Percentiles rank a stretch among this genome's conserved stretches.
These are phyloP conservation scores for Rhazya stricta DNA, from an alignment of 257 asterid genomes.

Conservation along the genomic window DNA sequence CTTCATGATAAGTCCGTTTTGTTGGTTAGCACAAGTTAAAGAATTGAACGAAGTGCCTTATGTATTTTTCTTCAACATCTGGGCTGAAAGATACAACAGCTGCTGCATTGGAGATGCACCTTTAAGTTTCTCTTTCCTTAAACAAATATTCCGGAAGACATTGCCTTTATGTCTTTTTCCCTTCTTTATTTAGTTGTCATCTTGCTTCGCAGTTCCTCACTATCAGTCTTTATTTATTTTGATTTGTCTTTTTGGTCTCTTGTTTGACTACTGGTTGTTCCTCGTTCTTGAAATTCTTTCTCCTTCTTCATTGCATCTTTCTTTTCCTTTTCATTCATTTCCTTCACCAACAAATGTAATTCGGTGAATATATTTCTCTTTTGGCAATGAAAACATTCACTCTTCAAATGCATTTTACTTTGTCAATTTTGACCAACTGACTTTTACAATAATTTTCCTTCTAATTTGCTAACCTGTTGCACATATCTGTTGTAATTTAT, in stretches of 20 bases:
- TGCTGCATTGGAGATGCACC: not conserved
- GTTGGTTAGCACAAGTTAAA: not conserved
- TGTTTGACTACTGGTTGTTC: not conserved
- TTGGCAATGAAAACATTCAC: not conserved
- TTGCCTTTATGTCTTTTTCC: too few species aligned
- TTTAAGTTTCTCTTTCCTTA: not conserved
- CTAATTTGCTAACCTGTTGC: not conserved
- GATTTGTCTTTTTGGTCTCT: slow-evolving; percentile 2
- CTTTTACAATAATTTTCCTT: not conserved
- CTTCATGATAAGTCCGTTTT: not conserved
- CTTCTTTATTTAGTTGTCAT: not conserved
- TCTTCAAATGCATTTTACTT: not conserved
- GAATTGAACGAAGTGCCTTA: not conserved
- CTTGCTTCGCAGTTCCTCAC: slow-evolving; percentile 3
- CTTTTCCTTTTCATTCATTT: not conserved
- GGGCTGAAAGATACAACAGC: not conserved
- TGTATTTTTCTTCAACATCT: not conserved
- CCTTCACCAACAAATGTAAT: not conserved
- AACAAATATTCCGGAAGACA: not conserved
- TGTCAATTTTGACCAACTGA: not conserved
- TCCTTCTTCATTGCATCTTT: not conserved
- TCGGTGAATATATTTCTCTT: not conserved
- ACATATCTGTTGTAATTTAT: slow-evolving; percentile 1
- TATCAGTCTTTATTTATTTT: not conserved
- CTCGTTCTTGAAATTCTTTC: not conserved